Evolutionary conservation across 1,139 yeast species (phyloP).

Genomic region (Zygosaccharomyces pseudobailii): DNA sequence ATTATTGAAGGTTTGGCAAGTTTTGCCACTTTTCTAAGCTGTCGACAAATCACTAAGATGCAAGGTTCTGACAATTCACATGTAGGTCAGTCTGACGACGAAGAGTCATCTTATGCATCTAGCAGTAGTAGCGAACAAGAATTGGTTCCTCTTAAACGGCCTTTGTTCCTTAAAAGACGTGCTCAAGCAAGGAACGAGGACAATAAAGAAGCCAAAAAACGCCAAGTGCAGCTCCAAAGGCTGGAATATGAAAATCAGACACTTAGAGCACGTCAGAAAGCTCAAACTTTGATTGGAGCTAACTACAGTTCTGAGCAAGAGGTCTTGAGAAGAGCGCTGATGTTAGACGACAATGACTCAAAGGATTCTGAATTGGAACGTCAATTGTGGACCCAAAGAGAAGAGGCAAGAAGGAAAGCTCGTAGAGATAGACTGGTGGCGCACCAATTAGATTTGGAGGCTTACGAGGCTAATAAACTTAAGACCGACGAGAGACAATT

Average conservation of each 20-base stretch:
- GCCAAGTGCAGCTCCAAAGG: constrained; percentile 13
- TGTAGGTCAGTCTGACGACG: background rate
- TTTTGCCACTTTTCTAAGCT: background rate
- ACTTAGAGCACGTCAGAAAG: constrained; percentile 11
- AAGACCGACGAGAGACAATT: constrained; percentile 2
- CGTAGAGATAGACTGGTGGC: constrained; percentile 22
- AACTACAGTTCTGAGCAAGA: constrained; percentile 27
- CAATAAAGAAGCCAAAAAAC: constrained; percentile 5
- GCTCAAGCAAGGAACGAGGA: constrained; percentile 1
- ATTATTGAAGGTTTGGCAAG: background rate
- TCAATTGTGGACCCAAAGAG: constrained; percentile 25
- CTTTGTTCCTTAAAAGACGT: constrained; percentile 24
- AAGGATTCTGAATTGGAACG: constrained; percentile 21
- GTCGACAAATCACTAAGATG: background rate
- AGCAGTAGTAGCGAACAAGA: constrained; percentile 19
- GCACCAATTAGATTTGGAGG: constrained; percentile 27
- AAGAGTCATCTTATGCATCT: background rate
- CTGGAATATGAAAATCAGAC: constrained; percentile 19
- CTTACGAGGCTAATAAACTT: constrained; percentile 23
- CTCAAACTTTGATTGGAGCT: constrained; percentile 8
- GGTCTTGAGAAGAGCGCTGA: constrained; percentile 18
- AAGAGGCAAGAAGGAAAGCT: constrained; percentile 17
- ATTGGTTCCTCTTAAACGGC: constrained; percentile 22
- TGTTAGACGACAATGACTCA: constrained; percentile 27
- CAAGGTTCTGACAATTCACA: background rate